A percentile compares a stretch with the other conserved stretches of the same genome.
These are phyloP conservation scores for Penicillium sp. DNA, from an alignment of 2,329 filamentous ascomycete genomes.

Conservation along the genomic window DNA sequence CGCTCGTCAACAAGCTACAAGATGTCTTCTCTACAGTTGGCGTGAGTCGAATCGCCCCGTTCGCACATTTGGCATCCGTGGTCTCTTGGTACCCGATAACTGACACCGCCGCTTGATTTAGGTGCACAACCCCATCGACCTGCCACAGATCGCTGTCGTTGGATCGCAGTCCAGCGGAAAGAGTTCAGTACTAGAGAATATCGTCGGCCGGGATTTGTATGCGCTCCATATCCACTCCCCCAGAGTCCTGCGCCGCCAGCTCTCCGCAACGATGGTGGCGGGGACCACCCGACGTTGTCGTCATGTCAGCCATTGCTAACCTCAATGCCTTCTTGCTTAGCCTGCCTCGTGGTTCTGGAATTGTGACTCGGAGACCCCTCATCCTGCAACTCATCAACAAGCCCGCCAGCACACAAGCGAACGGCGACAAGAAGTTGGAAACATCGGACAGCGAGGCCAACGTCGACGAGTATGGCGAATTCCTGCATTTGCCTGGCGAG, in stretches of 20 bases:
- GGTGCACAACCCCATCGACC: conserved; percentile 98
- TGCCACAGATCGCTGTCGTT: conserved; percentile 97
- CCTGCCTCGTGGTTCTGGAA: conserved; percentile 94
- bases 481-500: conserved; percentile 94
- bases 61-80: conserved; percentile 4
- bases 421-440: conserved; percentile 70
- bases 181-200: conserved; percentile 98
- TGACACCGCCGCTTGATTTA: conserved; percentile 43
- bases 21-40: conserved; percentile 99
- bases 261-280: conserved; percentile 15
- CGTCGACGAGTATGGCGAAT: conserved; percentile 96
- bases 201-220: conserved; percentile 98
- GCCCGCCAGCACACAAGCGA: conserved; percentile 63
- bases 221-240: conserved; percentile 43
- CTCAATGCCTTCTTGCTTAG: conserved; percentile 52
- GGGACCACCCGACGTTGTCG: conserved; percentile 11
- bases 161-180: conserved; percentile 99
- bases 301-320: conserved; percentile 33
- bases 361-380: conserved; percentile 93
- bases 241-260: conserved; percentile 3
- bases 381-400: conserved; percentile 98
- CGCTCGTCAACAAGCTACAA: conserved; percentile 97
- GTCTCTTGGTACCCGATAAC: conserved; percentile 19
- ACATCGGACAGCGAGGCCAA: conserved; percentile 87
- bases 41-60: conserved; percentile 53